Conservation (phyloP, 306 rosid species). For the Prunus mira region DNA sequence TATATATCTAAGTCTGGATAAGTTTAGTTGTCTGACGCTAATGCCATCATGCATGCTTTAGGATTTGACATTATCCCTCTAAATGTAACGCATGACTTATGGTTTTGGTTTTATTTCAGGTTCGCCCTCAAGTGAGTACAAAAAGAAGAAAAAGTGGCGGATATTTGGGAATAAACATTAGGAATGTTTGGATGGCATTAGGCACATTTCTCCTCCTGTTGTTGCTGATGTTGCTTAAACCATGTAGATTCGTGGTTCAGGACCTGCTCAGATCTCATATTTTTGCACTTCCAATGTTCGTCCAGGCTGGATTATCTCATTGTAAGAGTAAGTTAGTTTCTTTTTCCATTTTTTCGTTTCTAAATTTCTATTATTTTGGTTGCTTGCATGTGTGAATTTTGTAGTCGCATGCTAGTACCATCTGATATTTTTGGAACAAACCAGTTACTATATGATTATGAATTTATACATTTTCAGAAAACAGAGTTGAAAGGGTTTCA, state of each 20-base stretch:
- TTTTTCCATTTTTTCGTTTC: neutral
- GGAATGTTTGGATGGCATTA: conserved; percentile 13
- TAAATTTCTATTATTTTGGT: neutral
- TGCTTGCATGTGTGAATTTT: conserved; percentile 6
- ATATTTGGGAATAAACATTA: conserved; percentile 63
- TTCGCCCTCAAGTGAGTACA: conserved; percentile 48
- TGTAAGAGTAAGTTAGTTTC: neutral
- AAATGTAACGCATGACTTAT: neutral
- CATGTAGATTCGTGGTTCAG: conserved; percentile 6
- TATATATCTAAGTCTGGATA: neutral
- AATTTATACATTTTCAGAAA: neutral
- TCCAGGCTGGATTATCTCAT: neutral
- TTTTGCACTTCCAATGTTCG: neutral
- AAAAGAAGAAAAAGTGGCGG: conserved; percentile 87
- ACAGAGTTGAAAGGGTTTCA: neutral
- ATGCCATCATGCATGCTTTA: neutral
- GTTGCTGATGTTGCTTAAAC: neutral
- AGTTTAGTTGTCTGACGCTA: neutral
- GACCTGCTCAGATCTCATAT: neutral
- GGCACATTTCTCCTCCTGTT: neutral
- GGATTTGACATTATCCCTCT: neutral
- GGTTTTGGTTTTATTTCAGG: conserved; percentile 35
- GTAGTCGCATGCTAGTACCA: neutral
- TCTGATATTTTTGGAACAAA: neutral
- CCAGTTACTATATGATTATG: neutral